These are phyloP conservation scores for Mycena haematopus DNA, from an alignment of 768 basidiomycete genomes.

Conservation along the genomic window DNA sequence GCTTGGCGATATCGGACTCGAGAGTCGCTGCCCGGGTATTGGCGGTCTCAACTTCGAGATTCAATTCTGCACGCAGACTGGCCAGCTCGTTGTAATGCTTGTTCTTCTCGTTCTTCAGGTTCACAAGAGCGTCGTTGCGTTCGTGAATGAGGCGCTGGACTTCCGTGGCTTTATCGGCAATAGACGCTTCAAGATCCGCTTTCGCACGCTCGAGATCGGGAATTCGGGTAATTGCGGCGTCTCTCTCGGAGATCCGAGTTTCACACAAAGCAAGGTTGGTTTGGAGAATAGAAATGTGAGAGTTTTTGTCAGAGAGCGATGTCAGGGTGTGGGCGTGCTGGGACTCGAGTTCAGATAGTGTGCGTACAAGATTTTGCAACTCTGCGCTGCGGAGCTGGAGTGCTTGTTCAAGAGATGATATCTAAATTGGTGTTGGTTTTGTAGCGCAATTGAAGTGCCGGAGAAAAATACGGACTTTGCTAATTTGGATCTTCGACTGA, in stretches of 20 bases:
- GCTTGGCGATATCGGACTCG: conserved; percentile 20
- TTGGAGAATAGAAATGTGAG: conserved; percentile 34
- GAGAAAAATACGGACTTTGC: conserved; percentile 16
- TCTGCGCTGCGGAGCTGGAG: conserved; percentile 22
- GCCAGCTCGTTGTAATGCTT: conserved; percentile 1
- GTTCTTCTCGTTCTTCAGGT: conserved; percentile 24
- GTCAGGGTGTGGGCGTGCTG: conserved; percentile 29
- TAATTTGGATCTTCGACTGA: conserved; percentile 1
- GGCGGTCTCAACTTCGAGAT: conserved; percentile 14
- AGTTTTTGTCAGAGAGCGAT: conserved; percentile 35
- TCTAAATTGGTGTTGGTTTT: conserved; percentile 7
- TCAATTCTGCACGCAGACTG: conserved; percentile 21
- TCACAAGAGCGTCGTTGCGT: conserved; percentile 21
- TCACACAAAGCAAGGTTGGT: conserved; percentile 31
- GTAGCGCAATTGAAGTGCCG: neutral
- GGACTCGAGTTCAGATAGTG: conserved; percentile 30
- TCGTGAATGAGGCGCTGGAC: conserved; percentile 29
- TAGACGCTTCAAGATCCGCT: conserved; percentile 25
- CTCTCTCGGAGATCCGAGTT: conserved; percentile 23
- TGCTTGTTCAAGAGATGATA: conserved; percentile 28
- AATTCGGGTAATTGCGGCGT: conserved; percentile 8
- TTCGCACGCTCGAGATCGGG: conserved; percentile 23
- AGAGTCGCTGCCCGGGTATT: conserved; percentile 17
- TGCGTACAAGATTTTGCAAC: conserved; percentile 30
- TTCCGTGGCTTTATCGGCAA: conserved; percentile 22